These are phyloP conservation scores for Paspalum notatum DNA, from an alignment of 176 grass and related monocot genomes.

Conservation along the genomic window DNA sequence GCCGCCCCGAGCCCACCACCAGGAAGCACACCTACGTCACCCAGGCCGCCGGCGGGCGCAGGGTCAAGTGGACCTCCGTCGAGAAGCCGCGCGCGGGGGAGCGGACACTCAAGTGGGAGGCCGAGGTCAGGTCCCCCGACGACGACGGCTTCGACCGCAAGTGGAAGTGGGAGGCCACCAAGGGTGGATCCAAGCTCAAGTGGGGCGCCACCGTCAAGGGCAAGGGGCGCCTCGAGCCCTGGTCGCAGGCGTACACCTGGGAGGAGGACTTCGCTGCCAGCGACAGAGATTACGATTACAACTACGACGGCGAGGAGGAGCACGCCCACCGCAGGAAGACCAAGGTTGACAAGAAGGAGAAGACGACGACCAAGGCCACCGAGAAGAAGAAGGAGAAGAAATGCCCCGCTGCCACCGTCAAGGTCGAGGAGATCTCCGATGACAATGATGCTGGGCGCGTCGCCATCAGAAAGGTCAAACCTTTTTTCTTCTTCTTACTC, in stretches of 20 bases:
- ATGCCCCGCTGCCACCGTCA: constrained; percentile 30
- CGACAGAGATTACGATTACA: constrained; percentile 4
- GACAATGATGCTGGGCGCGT: constrained; percentile 42
- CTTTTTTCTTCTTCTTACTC: background rate
- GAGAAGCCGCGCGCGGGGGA: constrained; percentile 55
- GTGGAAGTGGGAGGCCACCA: constrained; percentile 77
- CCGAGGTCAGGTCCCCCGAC: constrained; percentile 56
- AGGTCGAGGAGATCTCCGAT: constrained; percentile 64
- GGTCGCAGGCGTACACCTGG: constrained; percentile 65
- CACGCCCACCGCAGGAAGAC: background rate
- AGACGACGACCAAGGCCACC: constrained; percentile 4
- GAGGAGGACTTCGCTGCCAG: constrained; percentile 47
- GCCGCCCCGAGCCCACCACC: constrained; percentile 23
- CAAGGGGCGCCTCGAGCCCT: constrained; percentile 58
- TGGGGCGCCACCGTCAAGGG: constrained; percentile 79
- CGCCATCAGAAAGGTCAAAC: constrained; percentile 65
- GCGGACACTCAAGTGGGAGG: constrained; percentile 56
- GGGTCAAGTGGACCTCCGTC: constrained; percentile 73
- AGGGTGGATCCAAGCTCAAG: constrained; percentile 53
- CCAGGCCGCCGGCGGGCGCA: constrained; percentile 59
- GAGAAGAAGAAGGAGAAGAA: constrained; percentile 40
- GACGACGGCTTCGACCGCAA: constrained; percentile 86
- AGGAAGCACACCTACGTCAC: constrained; percentile 71
- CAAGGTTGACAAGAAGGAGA: constrained; percentile 30
- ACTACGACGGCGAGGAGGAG: background rate